Conservation (phyloP, 164 flowering plant species). For the grape (Vitis vinifera) region ASM3070453v1 NC_081808.1:24352001-24352500, state of each 20-base stretch:
- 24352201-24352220: background rate
- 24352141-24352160: background rate
- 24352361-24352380: background rate
- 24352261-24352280: slow-evolving; percentile 13
- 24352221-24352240: slow-evolving; percentile 4
- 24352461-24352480: background rate
- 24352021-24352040: too few species aligned
- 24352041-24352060: too few species aligned
- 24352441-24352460: background rate
- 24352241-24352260: slow-evolving; percentile 7
- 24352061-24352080: too few species aligned
- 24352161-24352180: too few species aligned
- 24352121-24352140: too few species aligned
- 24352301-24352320: background rate
- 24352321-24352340: background rate
- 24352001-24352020: too few species aligned
- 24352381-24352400: background rate
- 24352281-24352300: slow-evolving; percentile 3
- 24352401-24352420: background rate
- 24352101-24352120: too few species aligned
- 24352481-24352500: background rate
- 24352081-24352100: too few species aligned
- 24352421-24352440: background rate
- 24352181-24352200: background rate
- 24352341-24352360: background rate